Base-by-base conservation (phyloP, 2,329 filamentous ascomycete species). In the Apiospora kogelbergensis region DNA sequence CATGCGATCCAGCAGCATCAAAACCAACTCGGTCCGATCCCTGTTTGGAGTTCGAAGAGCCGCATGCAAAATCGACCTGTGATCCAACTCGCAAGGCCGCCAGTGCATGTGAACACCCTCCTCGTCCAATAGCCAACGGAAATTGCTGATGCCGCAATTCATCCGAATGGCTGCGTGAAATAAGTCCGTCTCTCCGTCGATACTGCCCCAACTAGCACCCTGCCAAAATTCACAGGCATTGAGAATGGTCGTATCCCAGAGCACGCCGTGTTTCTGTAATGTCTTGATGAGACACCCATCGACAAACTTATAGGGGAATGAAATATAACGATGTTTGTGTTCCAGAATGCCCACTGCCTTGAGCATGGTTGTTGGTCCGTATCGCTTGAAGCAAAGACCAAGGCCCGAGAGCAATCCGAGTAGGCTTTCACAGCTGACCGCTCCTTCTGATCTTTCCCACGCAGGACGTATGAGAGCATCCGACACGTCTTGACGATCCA, bases 21-120 rank as follows among this genome's bases (percentile, higher is more conserved):
- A 3, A 33, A 37, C 9, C 10, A 37, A 3, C 17, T 37, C 2
- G 10, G 37, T 7, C 17, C 48, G 26, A 9, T 57, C 26, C 15
- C 0, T 6, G 5, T 0, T 1, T 15, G 3, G 11, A 11, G 0
- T 1, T 6, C 9, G 6, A n/a, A 60, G 26, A 37, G 53, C 53
- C 6, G 15, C 53, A 0, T 37, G 15, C 7, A 60, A 30, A 5
- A 37, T 60, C 7, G 53, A 60, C 17, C 2, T 60, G 7, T 26
- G 17, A 11, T 60, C 53, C 17, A 60, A 9, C 7, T 60, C 17
- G 53, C 30, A 37, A 33, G 30, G 53, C 13, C 53, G 3, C 7
- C 26, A 60, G 30, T 60, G 26, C 5, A 60, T 10, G 3, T 37
- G 26, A 7, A 60, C 11, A 11, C 26, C 53, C 20, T 37, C 53